A percentile compares a stretch with the other conserved stretches of the same genome.
phyloP scores from a whole-genome alignment of 768 basidiomycete genomes.

The Clathrus columnatus region DNA sequence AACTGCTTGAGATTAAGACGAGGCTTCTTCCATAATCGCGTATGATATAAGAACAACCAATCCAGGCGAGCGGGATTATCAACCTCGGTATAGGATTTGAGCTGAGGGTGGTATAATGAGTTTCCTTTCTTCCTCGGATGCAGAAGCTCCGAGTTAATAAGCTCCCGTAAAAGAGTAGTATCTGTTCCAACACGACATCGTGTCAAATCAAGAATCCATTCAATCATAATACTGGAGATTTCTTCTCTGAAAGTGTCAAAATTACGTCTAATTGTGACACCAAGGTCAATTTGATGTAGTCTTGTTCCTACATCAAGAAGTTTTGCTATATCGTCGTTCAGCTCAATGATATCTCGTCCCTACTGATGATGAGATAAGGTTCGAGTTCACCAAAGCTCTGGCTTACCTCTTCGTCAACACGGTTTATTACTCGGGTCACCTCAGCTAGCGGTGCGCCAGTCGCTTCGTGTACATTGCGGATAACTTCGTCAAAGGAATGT shows the following conservation, averaged over 20 bases:
- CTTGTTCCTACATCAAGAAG: conserved; percentile 67
- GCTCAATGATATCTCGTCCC: conserved; percentile 80
- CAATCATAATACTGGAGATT: conserved; percentile 71
- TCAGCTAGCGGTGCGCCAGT: conserved; percentile 45
- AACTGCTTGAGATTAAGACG: conserved; percentile 75
- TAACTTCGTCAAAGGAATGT: conserved; percentile 86
- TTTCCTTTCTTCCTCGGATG: conserved; percentile 48
- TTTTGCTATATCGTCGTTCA: conserved; percentile 39
- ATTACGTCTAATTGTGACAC: conserved; percentile 79
- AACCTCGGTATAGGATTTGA: conserved; percentile 28
- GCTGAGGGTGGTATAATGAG: conserved; percentile 29
- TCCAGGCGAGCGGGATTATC: conserved; percentile 56
- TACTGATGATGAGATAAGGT: conserved; percentile 8
- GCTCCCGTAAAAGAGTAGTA: conserved; percentile 56
- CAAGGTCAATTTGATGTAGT: conserved; percentile 83
- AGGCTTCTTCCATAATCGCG: conserved; percentile 78
- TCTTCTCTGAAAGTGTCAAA: conserved; percentile 88
- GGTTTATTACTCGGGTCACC: conserved; percentile 44
- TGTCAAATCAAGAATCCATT: conserved; percentile 79
- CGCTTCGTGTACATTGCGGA: conserved; percentile 55
- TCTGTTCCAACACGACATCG: conserved; percentile 62
- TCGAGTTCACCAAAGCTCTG: conserved; percentile 8
- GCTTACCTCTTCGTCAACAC: conserved; percentile 53
- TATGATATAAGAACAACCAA: conserved; percentile 72
- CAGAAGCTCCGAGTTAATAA: conserved; percentile 63